Evolutionary conservation across 2,329 filamentous ascomycete genomes (phyloP).

Genomic region (Phoma sp.): DNA sequence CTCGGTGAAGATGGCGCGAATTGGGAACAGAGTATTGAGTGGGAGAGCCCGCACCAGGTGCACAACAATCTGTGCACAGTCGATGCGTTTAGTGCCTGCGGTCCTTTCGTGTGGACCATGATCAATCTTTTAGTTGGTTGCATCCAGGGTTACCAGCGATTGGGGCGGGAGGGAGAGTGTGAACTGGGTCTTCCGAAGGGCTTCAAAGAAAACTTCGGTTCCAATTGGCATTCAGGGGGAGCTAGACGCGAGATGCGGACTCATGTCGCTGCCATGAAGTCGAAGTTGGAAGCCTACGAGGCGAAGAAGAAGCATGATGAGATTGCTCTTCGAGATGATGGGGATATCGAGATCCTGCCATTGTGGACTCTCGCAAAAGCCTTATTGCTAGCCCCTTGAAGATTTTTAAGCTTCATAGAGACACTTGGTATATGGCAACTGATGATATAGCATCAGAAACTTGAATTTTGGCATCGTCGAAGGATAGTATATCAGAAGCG

Average conservation of each 20-base stretch:
- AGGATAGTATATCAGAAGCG: no score
- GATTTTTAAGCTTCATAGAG: no score
- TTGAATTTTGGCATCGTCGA: no score
- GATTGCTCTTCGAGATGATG: background rate
- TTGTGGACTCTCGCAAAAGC: no score
- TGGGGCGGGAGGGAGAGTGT: background rate
- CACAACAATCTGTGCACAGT: background rate
- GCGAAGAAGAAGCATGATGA: background rate
- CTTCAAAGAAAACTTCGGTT: background rate
- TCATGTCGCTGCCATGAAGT: background rate
- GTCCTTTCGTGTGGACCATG: background rate
- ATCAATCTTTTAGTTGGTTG: background rate
- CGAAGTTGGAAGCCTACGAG: no score
- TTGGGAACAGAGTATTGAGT: background rate
- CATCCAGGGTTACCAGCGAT: background rate
- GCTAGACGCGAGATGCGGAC: background rate
- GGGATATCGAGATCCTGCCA: no score
- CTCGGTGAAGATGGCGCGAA: slow-evolving; percentile 13
- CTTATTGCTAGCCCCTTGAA: no score
- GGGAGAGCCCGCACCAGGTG: background rate
- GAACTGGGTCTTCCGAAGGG: background rate
- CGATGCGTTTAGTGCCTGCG: background rate
- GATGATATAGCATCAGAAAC: no score
- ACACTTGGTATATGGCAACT: no score
- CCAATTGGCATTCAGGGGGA: background rate